Evolutionary conservation across 2,329 filamentous ascomycete species (phyloP).

Genomic region (Phoma sp.): DNA sequence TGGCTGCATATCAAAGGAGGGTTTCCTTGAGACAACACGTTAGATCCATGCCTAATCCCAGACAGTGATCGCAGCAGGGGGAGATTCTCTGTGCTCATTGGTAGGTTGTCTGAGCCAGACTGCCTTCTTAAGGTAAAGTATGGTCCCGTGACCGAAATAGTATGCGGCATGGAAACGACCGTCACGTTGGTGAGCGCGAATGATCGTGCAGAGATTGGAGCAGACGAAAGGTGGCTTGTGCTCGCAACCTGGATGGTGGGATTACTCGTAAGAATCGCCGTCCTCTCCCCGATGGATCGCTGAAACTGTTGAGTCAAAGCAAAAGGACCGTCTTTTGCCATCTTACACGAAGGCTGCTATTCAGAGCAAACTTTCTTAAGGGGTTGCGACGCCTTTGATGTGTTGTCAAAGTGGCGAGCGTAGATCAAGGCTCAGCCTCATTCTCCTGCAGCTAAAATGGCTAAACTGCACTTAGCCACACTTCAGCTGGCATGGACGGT

Average conservation of each 20-base stretch:
- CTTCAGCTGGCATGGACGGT: slow-evolving; percentile 38
- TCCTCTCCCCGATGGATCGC: slow-evolving; percentile 25
- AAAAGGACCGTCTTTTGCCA: slow-evolving; percentile 22
- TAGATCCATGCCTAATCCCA: slow-evolving; percentile 33
- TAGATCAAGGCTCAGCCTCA: slow-evolving; percentile 44
- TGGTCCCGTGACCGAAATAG: slow-evolving; percentile 38
- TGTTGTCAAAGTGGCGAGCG: slow-evolving; percentile 43
- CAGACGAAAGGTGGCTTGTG: slow-evolving; percentile 37
- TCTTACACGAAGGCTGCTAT: slow-evolving; percentile 5
- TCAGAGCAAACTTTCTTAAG: slow-evolving; percentile 8
- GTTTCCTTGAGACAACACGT: neutral
- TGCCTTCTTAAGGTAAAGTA: slow-evolving; percentile 27
- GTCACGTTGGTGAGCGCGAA: slow-evolving; percentile 40
- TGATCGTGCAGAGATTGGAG: slow-evolving; percentile 36
- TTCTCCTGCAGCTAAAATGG: slow-evolving; percentile 28
- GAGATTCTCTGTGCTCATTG: slow-evolving; percentile 31
- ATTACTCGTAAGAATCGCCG: slow-evolving; percentile 25
- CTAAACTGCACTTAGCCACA: slow-evolving; percentile 39
- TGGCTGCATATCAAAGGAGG: neutral
- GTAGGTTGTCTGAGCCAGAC: slow-evolving; percentile 20
- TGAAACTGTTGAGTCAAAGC: slow-evolving; percentile 32
- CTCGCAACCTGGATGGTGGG: slow-evolving; percentile 36
- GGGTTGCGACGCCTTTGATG: slow-evolving; percentile 33
- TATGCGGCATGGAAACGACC: slow-evolving; percentile 30
- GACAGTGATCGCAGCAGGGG: slow-evolving; percentile 28